Evolutionary conservation across 768 basidiomycete genomes (phyloP), one percentile per base, ranked within the genome.

Genomic region (Mycena pura): DNA sequence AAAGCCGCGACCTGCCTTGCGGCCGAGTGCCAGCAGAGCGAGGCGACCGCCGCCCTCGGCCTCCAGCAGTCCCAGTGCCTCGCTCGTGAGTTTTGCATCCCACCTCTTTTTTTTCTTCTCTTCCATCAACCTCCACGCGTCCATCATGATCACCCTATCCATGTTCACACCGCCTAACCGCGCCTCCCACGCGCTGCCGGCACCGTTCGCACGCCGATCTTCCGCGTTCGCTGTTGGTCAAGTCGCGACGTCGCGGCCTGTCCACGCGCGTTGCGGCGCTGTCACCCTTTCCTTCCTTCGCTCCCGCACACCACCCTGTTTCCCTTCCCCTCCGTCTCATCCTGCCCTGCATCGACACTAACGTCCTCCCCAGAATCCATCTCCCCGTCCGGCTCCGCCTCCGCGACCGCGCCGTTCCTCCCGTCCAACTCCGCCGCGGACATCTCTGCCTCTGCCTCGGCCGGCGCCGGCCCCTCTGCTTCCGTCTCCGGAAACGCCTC

Each of bases 341-440:
- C n/a, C n/a, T n/a, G n/a, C n/a, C n/a, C 6, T 13, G 22, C 22
- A 8, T 22, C 22, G 17, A 45, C 22, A 9, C 15, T 5, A 8
- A 24, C 21, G 22, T 17, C 14, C 44, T 45, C 9, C 22, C 34
- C 22, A 51, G 55, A 5, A 13, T 41, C 59, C 45, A 29, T 57
- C 1, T 31, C 43, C 32, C 43, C 56, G 9, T 52, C 62, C 40
- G 27, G 14, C 40, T 3, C 34, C 15, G 36, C 62, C 0, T 47
- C 49, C 39, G 55, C 34, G 43, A 63, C 62, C 55, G 48, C 56
- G 8, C 62, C 62, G 21, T 63, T 63, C 62, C 15, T 28, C 14
- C 62, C 62, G 10, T 46, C 56, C 36, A 63, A 63, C 56, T 31
- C 49, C 32, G 56, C 55, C 43, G 43, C 56, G 2, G 61, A 62